Base-by-base conservation (phyloP, 2,329 filamentous ascomycete genomes). In the Lecanoromycetidae sp. region DNA sequence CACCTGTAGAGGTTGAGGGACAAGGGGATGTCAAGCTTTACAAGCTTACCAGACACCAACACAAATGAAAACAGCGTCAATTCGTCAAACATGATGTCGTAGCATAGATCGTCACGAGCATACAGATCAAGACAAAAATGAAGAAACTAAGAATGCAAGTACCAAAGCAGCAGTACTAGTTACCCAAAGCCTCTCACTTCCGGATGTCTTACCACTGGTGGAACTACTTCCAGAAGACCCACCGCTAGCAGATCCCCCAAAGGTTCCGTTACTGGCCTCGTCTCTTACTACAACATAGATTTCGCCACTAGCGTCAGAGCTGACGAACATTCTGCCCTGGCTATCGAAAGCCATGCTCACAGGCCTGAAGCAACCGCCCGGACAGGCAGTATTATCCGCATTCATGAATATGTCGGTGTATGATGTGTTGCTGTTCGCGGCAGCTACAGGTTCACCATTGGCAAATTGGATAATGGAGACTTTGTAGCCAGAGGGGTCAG, bases 401-500 rank as follows among this genome's bases (percentile, higher is more conserved):
- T 63, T 64, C 12, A 49, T 46, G 26, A 63, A 54, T 19, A 64
- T 56, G 49, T 61, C 59, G 4, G 42, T 56, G 12, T 54, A 56
- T 4, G 59, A 56, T 15, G 56, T 59, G 36, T 54, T 55, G 37
- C 57, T 60, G 41, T 66, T 65, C 15, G 63, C 55, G 6, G 59
- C 54, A 9, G 65, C 67, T 1, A 61, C 61, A 3, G 72, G 71
- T 32, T 67, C 63, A 25, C 70, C 72, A 36, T 67, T 63, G 22
- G 63, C 55, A 52, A 75, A 75, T 5, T 60, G 58, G 6, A 76
- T 60, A 4, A 68, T 59, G 20, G 64, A 67, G 46, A 76, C 56
- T 51, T 72, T 72, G 60, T 75, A 75, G 23, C 72, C 72, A 2
- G 67, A 63, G 22, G 71, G 71, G 0, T 61, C 54, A 25, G 66